Evolutionary conservation across 129 eudicot genomes (phyloP).

Genomic region (Rutidosis leptorrhynchoides): DNA sequence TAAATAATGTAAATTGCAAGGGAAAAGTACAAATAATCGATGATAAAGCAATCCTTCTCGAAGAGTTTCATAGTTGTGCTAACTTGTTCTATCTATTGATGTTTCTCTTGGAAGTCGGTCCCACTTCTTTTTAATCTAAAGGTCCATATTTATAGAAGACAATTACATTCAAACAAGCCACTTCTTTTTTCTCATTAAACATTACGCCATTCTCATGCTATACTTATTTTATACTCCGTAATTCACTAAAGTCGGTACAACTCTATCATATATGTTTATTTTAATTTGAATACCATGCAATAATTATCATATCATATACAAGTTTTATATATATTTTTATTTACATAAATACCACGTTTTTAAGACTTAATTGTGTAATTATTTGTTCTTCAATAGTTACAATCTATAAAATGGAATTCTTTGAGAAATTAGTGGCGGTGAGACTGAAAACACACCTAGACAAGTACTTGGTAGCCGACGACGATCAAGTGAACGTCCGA

Average conservation of each 20-base stretch:
- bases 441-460: slow-evolving; percentile 56
- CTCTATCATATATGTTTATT: not conserved
- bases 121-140: slow-evolving; percentile 1
- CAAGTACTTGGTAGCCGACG: slow-evolving; percentile 71
- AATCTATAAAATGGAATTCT: slow-evolving; percentile 52
- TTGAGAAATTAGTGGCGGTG: slow-evolving; percentile 50
- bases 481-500: slow-evolving; percentile 55
- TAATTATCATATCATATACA: not conserved
- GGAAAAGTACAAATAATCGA: not conserved
- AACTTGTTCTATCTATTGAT: slow-evolving; percentile 14
- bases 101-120: slow-evolving; percentile 12
- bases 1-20: not conserved
- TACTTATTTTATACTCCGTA: not conserved
- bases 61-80: slow-evolving; percentile 3
- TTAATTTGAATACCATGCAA: not conserved
- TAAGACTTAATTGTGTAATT: not conserved
- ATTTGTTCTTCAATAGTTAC: not conserved
- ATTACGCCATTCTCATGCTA: slow-evolving; percentile 7
- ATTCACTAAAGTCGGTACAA: not conserved
- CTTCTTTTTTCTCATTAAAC: slow-evolving; percentile 27
- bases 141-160: slow-evolving; percentile 18
- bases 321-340: too few relatives aligned
- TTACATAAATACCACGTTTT: not conserved
- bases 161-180: slow-evolving; percentile 33
- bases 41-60: not conserved